A percentile compares a stretch with the other conserved stretches of the same genome.
Evolutionary conservation across 768 basidiomycete species (phyloP).

Genomic region (Lactifluus subvellereus): DNA sequence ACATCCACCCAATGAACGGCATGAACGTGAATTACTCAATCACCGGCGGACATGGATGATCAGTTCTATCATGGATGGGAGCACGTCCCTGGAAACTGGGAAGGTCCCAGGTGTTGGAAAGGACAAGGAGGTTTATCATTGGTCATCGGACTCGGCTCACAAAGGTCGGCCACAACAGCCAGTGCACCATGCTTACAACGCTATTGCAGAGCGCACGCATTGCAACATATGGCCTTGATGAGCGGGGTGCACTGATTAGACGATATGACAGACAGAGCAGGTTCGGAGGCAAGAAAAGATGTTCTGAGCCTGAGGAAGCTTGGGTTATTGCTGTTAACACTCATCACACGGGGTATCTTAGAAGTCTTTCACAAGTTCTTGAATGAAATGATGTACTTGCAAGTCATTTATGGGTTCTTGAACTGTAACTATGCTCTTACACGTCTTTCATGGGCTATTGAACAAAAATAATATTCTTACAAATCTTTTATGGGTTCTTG

Average conservation of each 20-base stretch:
- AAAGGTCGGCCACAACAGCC: conserved; percentile 40
- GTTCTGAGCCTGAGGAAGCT: conserved; percentile 5
- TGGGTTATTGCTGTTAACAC: conserved; percentile 6
- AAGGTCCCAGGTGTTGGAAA: conserved; percentile 61
- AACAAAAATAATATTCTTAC: no score
- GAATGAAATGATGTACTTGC: no score
- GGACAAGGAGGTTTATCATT: conserved; percentile 67
- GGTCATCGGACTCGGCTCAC: conserved; percentile 43
- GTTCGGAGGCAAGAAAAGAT: background rate
- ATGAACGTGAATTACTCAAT: conserved; percentile 61
- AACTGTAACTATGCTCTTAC: no score
- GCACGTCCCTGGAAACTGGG: conserved; percentile 69
- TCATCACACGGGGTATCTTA: background rate
- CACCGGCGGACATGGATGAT: conserved; percentile 70
- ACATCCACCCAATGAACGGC: conserved; percentile 42
- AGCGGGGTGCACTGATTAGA: conserved; percentile 28
- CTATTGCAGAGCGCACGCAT: conserved; percentile 75
- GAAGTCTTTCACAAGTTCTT: no score
- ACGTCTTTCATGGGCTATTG: no score
- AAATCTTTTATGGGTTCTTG: no score
- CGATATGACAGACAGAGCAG: background rate
- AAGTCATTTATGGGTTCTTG: no score
- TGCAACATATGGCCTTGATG: conserved; percentile 31
- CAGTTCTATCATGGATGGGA: conserved; percentile 70
- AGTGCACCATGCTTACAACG: conserved; percentile 83